Evolutionary conservation across 495 filamentous ascomycete species (phyloP).

Genomic region (Hypoxylon lienhwacheense): DNA sequence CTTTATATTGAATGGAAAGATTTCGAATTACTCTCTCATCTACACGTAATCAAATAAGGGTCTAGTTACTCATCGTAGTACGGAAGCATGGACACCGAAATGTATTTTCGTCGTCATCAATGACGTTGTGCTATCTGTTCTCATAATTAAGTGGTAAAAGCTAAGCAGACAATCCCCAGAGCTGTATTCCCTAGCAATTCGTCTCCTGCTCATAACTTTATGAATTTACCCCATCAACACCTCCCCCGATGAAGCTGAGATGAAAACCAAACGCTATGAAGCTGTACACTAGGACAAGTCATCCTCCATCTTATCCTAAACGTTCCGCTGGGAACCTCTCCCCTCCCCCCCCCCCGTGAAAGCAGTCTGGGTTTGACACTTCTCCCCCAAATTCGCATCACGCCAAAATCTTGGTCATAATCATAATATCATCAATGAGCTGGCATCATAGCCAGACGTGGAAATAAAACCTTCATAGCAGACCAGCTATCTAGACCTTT

Average conservation of each 20-base stretch:
- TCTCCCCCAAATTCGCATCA: slow-evolving; percentile 13
- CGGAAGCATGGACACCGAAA: background rate
- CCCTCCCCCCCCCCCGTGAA: slow-evolving; percentile 4
- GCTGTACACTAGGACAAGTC: slow-evolving; percentile 28
- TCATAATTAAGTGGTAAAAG: too few species aligned
- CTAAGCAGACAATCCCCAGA: slow-evolving; percentile 3
- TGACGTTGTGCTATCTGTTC: too few species aligned
- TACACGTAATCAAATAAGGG: too few species aligned
- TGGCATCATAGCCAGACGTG: background rate
- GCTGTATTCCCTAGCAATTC: background rate
- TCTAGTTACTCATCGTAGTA: too few species aligned
- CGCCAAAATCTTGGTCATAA: slow-evolving; percentile 23
- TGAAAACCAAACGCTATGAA: slow-evolving; percentile 21
- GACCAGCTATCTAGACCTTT: slow-evolving; percentile 1
- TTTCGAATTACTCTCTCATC: too few species aligned
- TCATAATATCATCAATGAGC: slow-evolving; percentile 35
- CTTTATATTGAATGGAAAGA: too few species aligned
- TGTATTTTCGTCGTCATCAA: too few species aligned
- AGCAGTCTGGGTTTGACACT: slow-evolving; percentile 26
- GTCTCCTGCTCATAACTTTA: slow-evolving; percentile 6
- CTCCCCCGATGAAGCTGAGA: slow-evolving; percentile 9
- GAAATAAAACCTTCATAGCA: slow-evolving; percentile 10
- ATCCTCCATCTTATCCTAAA: slow-evolving; percentile 14
- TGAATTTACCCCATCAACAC: slow-evolving; percentile 6
- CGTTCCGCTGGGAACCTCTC: background rate